Base-by-base conservation (phyloP, 371 early-diverging fungal species). In the Capillidium rhysosporum region DNA sequence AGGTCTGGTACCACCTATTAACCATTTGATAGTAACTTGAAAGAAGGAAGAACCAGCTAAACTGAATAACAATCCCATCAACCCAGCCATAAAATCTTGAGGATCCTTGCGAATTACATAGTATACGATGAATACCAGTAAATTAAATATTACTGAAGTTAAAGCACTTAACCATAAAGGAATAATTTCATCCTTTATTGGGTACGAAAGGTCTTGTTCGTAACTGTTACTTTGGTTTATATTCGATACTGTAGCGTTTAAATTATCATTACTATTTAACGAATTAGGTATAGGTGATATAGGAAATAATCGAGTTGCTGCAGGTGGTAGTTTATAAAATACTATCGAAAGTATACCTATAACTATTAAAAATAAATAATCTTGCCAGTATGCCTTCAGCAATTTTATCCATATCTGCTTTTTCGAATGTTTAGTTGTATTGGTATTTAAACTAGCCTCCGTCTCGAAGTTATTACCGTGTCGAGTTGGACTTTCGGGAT, bases 161-260 rank as follows among this genome's bases (percentile, higher is more conserved):
- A 52, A 34, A 34, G 52, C 52, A n/a, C 39, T 38, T 24, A 52
- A 23, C 52, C 52, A 52, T 16, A 52, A 12, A 38, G 52, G 52
- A 21, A 52, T 38, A 39, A 52, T 52, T 20, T 52, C 52, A 30
- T 16, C 18, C 40, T 52, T 52, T 8, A 52, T 52, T 14, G 52
- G 52, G 40, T 52, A 52, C 40, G 39, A 10, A 20, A 18, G 9
- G 38, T 52, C 25, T 16, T 20, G 34, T 4, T 47, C 21, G 12
- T 12, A 24, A 25, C 14, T 24, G 16, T 26, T 47, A 8, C 8
- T 4, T 4, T 26, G 5, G n/a, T 47, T 29, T 4, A 24, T 3
- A 47, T 47, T 24, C 10, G 3, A 24, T n/a, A 4, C 9, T 24
- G 24, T 29, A 2, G 16, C 47, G 12, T 34, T 34, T 12, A 34